Evolutionary conservation across 495 filamentous ascomycete species (phyloP), one percentile per base, ranked within the genome.

Genomic region (Lepidopterella palustris): DNA sequence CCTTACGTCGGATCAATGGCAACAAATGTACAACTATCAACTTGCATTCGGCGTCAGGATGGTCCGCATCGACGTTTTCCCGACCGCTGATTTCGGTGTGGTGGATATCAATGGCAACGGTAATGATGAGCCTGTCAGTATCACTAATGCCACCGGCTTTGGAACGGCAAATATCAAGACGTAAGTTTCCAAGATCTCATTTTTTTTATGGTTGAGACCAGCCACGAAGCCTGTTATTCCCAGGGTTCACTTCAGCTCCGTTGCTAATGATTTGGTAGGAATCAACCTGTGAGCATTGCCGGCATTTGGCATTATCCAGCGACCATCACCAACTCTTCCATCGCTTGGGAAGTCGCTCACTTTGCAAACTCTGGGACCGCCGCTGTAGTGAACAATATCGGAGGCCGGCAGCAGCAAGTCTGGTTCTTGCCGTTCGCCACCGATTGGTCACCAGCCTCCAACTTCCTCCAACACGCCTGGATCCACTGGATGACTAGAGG

Each of bases 401-500:
- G 70, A 47, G 79, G 78, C 25, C 74, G 82, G 49, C 73, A 85
- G 70, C 80, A 86, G 68, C 82, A 84, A 82, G 82, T 77, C 0
- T 84, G 82, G 71, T 84, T 83, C 71, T 77, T 80, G 39, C 64
- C 67, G 18, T 81, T 79, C 57, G 80, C 80, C 32, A 78, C 79
- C 5, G 76, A 75, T 55, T 85, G 82, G 82, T 77, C 78, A 59
- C 66, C 73, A 13, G 75, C 80, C 8, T 80, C 77, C 63, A 83
- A 75, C 64, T 80, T 74, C 57, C 67, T 85, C 58, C 80, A 83
- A 68, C 83, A 86, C 69, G 79, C 79, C n/a, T 84, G 79, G 79
- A 83, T 86, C 58, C 77, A 78, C 61, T 86, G 81, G 81, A 66
- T 83, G 10, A 83, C 80, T 15, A 74, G 80, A 32, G 83, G 83